phyloP scores from a whole-genome alignment of 208 protist species.

The Trypanosoma vivax region DNA sequence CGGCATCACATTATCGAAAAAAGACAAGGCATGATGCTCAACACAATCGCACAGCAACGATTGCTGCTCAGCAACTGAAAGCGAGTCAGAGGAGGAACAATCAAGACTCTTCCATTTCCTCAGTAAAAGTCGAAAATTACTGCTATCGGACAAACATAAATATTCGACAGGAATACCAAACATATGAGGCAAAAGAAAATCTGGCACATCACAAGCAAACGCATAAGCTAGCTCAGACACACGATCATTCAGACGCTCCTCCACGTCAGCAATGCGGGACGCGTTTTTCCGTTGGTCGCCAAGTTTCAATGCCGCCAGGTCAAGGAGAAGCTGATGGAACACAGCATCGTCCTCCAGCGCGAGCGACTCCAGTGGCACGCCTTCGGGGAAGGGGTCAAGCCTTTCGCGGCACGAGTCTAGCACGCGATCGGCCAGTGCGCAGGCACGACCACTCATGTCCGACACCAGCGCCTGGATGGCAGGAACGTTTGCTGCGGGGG shows the following conservation, averaged over 20 bases:
- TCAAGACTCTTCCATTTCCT: no score
- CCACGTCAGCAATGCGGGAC: slow-evolving; percentile 41
- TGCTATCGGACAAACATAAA: slow-evolving; percentile 47
- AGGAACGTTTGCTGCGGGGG: background rate
- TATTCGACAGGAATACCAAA: slow-evolving; percentile 59
- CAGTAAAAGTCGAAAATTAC: slow-evolving; percentile 35
- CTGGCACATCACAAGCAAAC: background rate
- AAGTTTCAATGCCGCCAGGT: slow-evolving; percentile 52
- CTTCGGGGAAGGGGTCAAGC: slow-evolving; percentile 41
- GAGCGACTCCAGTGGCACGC: slow-evolving; percentile 43
- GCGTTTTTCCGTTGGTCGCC: slow-evolving; percentile 42
- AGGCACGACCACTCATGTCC: slow-evolving; percentile 63
- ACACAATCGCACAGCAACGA: no score
- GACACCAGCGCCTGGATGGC: background rate
- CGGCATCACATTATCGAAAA: no score
- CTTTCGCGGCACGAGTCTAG: slow-evolving; percentile 14
- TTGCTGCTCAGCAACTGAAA: no score
- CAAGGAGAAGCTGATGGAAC: slow-evolving; percentile 51
- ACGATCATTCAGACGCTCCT: slow-evolving; percentile 42
- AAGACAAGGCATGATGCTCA: no score
- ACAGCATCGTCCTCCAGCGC: slow-evolving; percentile 49
- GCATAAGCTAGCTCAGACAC: slow-evolving; percentile 36
- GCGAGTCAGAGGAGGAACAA: no score
- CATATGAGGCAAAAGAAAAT: slow-evolving; percentile 11
- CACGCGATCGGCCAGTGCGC: slow-evolving; percentile 53